Percentiles rank a stretch among this genome's conserved stretches.
phyloP scores from a whole-genome alignment of 208 protist genomes.

The Trypanosoma lewisi region DNA sequence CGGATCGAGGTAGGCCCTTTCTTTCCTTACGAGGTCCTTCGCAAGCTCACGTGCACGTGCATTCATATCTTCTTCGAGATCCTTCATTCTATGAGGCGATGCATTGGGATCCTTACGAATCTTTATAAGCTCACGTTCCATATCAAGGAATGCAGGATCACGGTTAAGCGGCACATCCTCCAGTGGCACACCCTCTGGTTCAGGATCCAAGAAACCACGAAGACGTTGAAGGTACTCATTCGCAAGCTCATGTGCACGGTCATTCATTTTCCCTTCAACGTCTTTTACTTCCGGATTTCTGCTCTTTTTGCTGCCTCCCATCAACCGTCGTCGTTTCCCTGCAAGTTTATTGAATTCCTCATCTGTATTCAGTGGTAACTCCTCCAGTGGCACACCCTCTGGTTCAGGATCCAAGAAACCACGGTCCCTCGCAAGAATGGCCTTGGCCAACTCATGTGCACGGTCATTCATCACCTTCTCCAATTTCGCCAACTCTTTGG shows the following conservation, averaged over 20 bases:
- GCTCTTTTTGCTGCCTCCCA: no score
- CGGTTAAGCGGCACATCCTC: conserved; percentile 37
- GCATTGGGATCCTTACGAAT: conserved; percentile 26
- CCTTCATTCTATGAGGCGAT: conserved; percentile 20
- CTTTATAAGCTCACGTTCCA: conserved; percentile 34
- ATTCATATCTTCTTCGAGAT: conserved; percentile 55
- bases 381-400: conserved; percentile 63
- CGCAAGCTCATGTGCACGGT: conserved; percentile 62
- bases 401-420: conserved; percentile 62
- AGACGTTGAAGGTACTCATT: conserved; percentile 40
- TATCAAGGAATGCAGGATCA: conserved; percentile 35
- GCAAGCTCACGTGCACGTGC: conserved; percentile 47
- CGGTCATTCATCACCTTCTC: conserved; percentile 74
- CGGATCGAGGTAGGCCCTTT: conserved; percentile 80
- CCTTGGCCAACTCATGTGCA: conserved; percentile 61
- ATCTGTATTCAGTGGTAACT: conserved; percentile 66
- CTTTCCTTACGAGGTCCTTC: conserved; percentile 56
- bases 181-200: conserved; percentile 44
- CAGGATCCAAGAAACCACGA: conserved; percentile 59
- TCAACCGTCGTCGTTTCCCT: no score
- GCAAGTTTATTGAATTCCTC: no score
- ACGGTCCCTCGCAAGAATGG: conserved; percentile 58
- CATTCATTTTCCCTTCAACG: no score
- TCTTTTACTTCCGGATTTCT: no score
- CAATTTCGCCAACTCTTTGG: conserved; percentile 22